A percentile compares a stretch with the other conserved stretches of the same genome.
Evolutionary conservation across 2,329 filamentous ascomycete species (phyloP).

Genomic region (Penicillium expansum): DNA sequence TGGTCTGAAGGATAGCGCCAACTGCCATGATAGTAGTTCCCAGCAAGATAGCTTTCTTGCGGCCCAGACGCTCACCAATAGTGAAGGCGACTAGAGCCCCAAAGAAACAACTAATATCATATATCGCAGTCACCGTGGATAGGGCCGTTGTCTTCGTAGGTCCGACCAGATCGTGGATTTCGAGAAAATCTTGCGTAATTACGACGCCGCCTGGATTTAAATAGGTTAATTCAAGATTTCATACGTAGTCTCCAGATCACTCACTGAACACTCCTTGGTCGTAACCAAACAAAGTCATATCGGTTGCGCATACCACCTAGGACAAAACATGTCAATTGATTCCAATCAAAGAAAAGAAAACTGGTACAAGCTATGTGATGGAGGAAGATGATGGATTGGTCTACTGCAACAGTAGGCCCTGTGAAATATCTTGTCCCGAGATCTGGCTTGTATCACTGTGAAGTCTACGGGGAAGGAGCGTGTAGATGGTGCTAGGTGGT

Average conservation of each 20-base stretch:
- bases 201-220: constrained; percentile 48
- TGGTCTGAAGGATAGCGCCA: constrained; percentile 46
- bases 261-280: constrained; percentile 54
- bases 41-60: constrained; percentile 47
- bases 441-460: no score
- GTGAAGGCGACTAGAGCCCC: constrained; percentile 53
- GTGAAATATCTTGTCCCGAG: no score
- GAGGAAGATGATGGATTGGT: no score
- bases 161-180: constrained; percentile 46
- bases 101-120: constrained; percentile 60
- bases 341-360: no score
- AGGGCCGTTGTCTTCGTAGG: constrained; percentile 33
- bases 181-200: constrained; percentile 53
- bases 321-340: no score
- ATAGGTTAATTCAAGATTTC: neutral
- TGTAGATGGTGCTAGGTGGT: no score
- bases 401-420: no score
- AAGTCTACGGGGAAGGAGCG: no score
- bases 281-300: constrained; percentile 50
- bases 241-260: constrained; percentile 19
- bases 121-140: constrained; percentile 55
- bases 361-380: no score
- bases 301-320: constrained; percentile 12
- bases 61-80: constrained; percentile 49
- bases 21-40: constrained; percentile 48